Base-by-base conservation (phyloP, 2,329 filamentous ascomycete genomes). In the Sphaerulina musiva region DNA sequence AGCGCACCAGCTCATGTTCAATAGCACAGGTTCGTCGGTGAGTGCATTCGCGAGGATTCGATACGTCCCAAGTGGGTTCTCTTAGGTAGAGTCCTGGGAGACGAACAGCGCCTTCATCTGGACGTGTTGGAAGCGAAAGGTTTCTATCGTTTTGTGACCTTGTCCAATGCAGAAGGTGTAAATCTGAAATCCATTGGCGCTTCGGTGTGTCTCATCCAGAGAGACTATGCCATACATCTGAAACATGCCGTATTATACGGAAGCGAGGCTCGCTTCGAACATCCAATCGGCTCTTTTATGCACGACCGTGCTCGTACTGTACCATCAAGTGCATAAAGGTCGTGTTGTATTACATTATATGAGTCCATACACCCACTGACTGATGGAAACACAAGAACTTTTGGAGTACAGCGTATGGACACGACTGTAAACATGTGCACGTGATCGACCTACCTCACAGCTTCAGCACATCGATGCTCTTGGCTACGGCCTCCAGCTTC, bases 381-480 rank as follows among this genome's bases (percentile, higher is more conserved):
- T 36, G 32, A 11, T 9, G 4, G 34, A 38, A 38, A 3, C 12
- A n/a, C 12, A 38, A 38, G 12, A 38, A 38, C 10, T n/a, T 42
- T 43, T 43, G 10, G 40, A 10, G 9, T n/a, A 20, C 7, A 12
- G 9, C 40, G 11, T 17, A 10, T 4, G 9, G 11, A 5, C 9
- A 17, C 14, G 40, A 26, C 40, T 43, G 34, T 38, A 2, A 2
- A 38, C 34, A 38, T 9, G 12, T 8, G 34, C 34, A 38, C 34
- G 10, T 11, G 17, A 6, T 44, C 17, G 1, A 38, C 34, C n/a
- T 34, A 14, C 26, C 20, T 58, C 50, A 58, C 43, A 62, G 45
- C 48, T 59, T 65, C 67, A 29, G 70, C 65, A 64, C 77, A 76
- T 64, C 62, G 2, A 63, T 61, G 41, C 56, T 63, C 17, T 56